phyloP scores from a whole-genome alignment of 768 basidiomycete genomes.

The Xanthoconium stramineum region DNA sequence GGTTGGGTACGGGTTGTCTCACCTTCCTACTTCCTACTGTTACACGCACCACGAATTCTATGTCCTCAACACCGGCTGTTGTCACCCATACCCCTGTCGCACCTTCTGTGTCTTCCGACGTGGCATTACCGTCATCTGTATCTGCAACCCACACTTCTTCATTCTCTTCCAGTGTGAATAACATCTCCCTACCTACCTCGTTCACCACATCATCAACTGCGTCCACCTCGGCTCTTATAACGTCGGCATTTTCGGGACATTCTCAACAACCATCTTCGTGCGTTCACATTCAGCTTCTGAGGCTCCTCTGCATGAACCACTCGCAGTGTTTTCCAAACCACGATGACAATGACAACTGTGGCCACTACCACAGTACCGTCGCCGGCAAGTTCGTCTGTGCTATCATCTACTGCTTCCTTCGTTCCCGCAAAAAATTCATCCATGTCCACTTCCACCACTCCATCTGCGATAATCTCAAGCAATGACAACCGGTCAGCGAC shows the following conservation, averaged over 20 bases:
- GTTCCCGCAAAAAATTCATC: conserved; percentile 6
- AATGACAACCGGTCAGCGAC: conserved; percentile 17
- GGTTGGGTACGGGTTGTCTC: conserved; percentile 3
- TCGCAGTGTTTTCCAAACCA: conserved; percentile 10
- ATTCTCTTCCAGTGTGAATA: conserved; percentile 8
- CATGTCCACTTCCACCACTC: conserved; percentile 11
- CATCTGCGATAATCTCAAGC: conserved; percentile 17
- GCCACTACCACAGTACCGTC: conserved; percentile 8
- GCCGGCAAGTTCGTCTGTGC: conserved; percentile 13
- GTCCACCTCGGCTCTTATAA: conserved; percentile 11
- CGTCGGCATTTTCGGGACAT: conserved; percentile 9
- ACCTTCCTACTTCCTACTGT: conserved; percentile 1
- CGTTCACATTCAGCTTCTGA: conserved; percentile 14
- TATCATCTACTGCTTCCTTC: conserved; percentile 4
- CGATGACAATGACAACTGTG: conserved; percentile 12
- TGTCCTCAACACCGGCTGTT: conserved; percentile 20
- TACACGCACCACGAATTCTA: conserved; percentile 13
- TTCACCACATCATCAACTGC: conserved; percentile 18
- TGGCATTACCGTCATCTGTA: conserved; percentile 7
- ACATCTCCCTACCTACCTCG: conserved; percentile 23
- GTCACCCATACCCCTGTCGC: conserved; percentile 9
- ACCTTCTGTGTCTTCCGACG: conserved; percentile 8
- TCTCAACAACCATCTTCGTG: conserved; percentile 20
- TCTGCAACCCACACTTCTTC: conserved; percentile 2
- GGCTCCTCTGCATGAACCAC: conserved; percentile 14